A percentile compares a stretch with the other conserved stretches of the same genome.
Evolutionary conservation across 805 yeast species (phyloP).

Genomic region (Teunomyces aglyptinius): DNA sequence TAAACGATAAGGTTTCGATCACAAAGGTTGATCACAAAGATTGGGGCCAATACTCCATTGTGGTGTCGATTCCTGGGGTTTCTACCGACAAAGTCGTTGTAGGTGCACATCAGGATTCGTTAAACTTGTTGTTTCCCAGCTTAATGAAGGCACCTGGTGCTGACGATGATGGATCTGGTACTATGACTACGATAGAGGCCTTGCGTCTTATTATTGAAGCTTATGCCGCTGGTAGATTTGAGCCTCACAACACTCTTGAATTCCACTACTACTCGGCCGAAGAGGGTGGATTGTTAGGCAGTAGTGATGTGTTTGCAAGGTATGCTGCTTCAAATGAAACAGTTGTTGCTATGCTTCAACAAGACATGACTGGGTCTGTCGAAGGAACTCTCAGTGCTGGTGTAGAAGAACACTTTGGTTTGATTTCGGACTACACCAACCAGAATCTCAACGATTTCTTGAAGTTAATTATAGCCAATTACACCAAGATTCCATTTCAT

Average conservation of each 20-base stretch:
- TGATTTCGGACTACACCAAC: constrained; percentile 70
- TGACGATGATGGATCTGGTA: constrained; percentile 92
- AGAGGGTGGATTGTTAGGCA: constrained; percentile 88
- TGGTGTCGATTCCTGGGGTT: constrained; percentile 61
- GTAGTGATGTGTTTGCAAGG: constrained; percentile 67
- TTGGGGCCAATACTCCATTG: constrained; percentile 78
- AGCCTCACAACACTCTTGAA: constrained; percentile 73
- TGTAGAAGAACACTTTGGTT: constrained; percentile 69
- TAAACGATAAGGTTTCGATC: constrained; percentile 32
- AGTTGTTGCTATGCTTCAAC: constrained; percentile 85
- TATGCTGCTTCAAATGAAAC: constrained; percentile 46
- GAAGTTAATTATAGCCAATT: constrained; percentile 56
- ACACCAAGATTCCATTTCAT: constrained; percentile 65
- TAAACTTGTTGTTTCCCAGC: constrained; percentile 69
- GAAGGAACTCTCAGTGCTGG: constrained; percentile 48
- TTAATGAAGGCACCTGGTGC: constrained; percentile 85
- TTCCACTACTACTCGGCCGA: constrained; percentile 96
- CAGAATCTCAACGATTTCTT: constrained; percentile 55
- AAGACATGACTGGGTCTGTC: constrained; percentile 89
- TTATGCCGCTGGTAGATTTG: constrained; percentile 32
- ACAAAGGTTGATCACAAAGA: constrained; percentile 55
- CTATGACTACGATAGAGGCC: constrained; percentile 73
- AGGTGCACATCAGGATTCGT: constrained; percentile 89
- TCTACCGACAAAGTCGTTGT: constrained; percentile 58
- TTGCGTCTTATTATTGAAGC: constrained; percentile 56